Conservation (phyloP, 139 green algal genomes). For the Spirogloea muscicola region DNA sequence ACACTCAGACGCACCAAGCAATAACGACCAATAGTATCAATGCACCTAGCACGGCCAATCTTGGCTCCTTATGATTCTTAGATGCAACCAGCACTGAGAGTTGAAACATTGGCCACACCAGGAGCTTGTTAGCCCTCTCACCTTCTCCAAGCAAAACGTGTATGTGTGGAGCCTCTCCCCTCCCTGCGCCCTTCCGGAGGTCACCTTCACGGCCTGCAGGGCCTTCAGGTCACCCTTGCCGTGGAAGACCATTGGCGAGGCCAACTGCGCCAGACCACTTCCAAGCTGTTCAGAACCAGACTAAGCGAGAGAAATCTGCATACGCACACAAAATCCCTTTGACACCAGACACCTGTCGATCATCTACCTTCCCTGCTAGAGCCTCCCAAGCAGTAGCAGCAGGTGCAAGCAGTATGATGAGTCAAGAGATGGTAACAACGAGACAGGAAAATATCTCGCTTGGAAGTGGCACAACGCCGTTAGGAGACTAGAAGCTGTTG, state of each 20-base stretch:
- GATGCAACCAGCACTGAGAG: too few species aligned
- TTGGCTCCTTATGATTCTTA: too few species aligned
- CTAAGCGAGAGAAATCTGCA: not conserved
- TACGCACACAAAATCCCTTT: not conserved
- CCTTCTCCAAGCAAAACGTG: constrained; percentile 36
- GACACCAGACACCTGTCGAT: not conserved
- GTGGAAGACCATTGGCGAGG: constrained; percentile 25
- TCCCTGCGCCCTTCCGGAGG: not conserved
- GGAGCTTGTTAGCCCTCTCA: not conserved
- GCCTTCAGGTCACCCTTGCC: constrained; percentile 10
- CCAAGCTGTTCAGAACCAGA: not conserved
- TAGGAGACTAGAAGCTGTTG: not conserved
- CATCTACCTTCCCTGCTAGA: not conserved
- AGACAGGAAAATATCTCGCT: not conserved
- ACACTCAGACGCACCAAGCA: too few species aligned
- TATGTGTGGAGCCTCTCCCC: not conserved
- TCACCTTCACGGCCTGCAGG: constrained; percentile 24
- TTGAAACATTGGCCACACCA: too few species aligned
- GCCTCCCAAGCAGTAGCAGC: not conserved
- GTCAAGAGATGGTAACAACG: not conserved
- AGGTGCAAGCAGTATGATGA: not conserved
- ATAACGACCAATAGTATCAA: too few species aligned
- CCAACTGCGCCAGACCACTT: not conserved
- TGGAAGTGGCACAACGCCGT: not conserved
- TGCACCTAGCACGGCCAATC: too few species aligned